Base-by-base conservation (phyloP, 73 alveolate genomes). In the Paramecium bursaria region DNA sequence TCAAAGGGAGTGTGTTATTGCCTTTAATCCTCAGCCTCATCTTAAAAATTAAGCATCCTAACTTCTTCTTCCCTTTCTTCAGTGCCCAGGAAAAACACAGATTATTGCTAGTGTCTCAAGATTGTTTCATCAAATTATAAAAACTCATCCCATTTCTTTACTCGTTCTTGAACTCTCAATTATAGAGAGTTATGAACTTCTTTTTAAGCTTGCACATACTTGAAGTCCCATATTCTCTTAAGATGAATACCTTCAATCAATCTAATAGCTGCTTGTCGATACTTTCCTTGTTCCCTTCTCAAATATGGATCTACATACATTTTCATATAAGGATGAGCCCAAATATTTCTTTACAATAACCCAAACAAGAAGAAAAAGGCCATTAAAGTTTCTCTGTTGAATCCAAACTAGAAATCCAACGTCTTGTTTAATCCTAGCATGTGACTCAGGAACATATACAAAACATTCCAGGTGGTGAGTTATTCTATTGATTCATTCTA, bases 321-420 rank as follows among this genome's bases (percentile, higher is more conserved):
- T 53, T 53, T 22, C 60, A 73, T 53, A 39, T 77, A 77, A 10
- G 88, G 88, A 33, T 77, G 88, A 31, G 74, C 75, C 88, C 88
- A 77, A 35, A 77, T 42, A 42, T 77, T 77, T 21, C 75, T 51
- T 22, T 77, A 25, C 23, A 77, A 33, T 35, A 77, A 54, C 3
- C 88, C 88, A 35, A 77, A 73, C 21, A 77, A 50, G 23, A 77
- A 60, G 26, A 77, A 77, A 44, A 77, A 31, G 25, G 75, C 75
- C 88, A 77, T 77, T 30, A 77, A 46, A 53, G 75, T 73, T 33
- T 77, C 88, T 50, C 53, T 77, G 31, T 46, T 17, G 9, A 77
- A 51, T 52, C 88, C 88, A 42, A 77, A 17, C 23, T 75, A 47
- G 49, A 47, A 77, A 53, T 77, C 82, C 2, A 53, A 42, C 5